Evolutionary conservation across 2,329 filamentous ascomycete genomes (phyloP).

Genomic region (Fusarium sp.): DNA sequence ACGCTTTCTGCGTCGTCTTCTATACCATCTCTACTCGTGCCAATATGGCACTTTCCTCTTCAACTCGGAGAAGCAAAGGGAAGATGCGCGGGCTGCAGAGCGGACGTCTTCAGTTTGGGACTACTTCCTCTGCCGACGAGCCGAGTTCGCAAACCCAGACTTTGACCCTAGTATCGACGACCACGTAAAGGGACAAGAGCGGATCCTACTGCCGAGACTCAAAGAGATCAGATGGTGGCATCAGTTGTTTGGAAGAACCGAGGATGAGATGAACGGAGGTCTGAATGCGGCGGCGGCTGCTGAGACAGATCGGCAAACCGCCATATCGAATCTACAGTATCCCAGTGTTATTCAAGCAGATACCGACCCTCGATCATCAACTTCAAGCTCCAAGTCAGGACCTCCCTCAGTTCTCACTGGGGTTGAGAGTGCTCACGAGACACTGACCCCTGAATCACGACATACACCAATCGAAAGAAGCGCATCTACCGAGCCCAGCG

Average conservation of each 20-base stretch:
- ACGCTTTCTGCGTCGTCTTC: slow-evolving; percentile 85
- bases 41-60: slow-evolving; percentile 98
- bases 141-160: slow-evolving; percentile 84
- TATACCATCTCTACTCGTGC: slow-evolving; percentile 95
- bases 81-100: slow-evolving; percentile 76
- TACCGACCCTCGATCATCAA: slow-evolving; percentile 47
- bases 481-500: slow-evolving; percentile 58
- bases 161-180: slow-evolving; percentile 85
- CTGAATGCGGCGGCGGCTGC: slow-evolving; percentile 67
- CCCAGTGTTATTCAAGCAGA: slow-evolving; percentile 47
- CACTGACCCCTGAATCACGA: slow-evolving; percentile 59
- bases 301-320: slow-evolving; percentile 57
- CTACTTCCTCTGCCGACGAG: slow-evolving; percentile 86
- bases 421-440: slow-evolving; percentile 70
- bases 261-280: slow-evolving; percentile 91
- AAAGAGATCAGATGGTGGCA: slow-evolving; percentile 94
- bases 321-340: slow-evolving; percentile 54
- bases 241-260: slow-evolving; percentile 85
- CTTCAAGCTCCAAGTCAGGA: slow-evolving; percentile 54
- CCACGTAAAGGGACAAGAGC: slow-evolving; percentile 81
- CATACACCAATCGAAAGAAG: slow-evolving; percentile 59
- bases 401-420: slow-evolving; percentile 69
- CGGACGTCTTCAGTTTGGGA: slow-evolving; percentile 92
- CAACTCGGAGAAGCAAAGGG: slow-evolving; percentile 91
- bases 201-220: slow-evolving; percentile 83